These are phyloP conservation scores for Hypoxylon perforatum DNA, from an alignment of 495 filamentous ascomycete genomes.

Conservation along the genomic window DNA sequence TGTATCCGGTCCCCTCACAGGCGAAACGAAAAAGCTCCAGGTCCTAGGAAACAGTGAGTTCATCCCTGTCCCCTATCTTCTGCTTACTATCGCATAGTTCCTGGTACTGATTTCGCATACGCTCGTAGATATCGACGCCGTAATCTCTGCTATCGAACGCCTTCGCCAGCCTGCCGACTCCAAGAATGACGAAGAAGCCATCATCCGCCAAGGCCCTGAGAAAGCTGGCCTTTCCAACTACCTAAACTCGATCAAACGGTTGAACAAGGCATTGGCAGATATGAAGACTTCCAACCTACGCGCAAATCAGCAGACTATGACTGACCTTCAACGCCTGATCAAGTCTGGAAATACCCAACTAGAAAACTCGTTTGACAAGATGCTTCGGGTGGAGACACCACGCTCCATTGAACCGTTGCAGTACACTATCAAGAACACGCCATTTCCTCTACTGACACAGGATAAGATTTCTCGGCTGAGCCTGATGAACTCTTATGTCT, in stretches of 20 bases:
- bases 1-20: conserved; percentile 91
- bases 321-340: conserved; percentile 80
- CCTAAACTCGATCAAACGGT: conserved; percentile 85
- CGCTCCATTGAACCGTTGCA: conserved; percentile 87
- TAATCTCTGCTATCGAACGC: conserved; percentile 86
- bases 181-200: conserved; percentile 86
- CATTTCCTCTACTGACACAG: conserved; percentile 58
- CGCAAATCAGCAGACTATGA: conserved; percentile 89
- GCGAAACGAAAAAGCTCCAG: conserved; percentile 90
- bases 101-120: conserved; percentile 17
- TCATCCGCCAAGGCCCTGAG: conserved; percentile 86
- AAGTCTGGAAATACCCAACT: conserved; percentile 81
- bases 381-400: conserved; percentile 74
- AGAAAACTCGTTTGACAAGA: conserved; percentile 81
- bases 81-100: background rate
- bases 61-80: conserved; percentile 1
- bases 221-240: conserved; percentile 85
- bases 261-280: conserved; percentile 81
- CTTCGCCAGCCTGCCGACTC: conserved; percentile 89
- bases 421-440: conserved; percentile 87
- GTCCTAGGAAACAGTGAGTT: conserved; percentile 77
- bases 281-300: conserved; percentile 88
- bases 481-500: conserved; percentile 62
- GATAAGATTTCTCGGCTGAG: conserved; percentile 62
- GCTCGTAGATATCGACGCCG: conserved; percentile 78